A percentile compares a stretch with the other conserved stretches of the same genome.
Conservation (phyloP, 2,329 filamentous ascomycete species). For the Fusarium sp. region DNA sequence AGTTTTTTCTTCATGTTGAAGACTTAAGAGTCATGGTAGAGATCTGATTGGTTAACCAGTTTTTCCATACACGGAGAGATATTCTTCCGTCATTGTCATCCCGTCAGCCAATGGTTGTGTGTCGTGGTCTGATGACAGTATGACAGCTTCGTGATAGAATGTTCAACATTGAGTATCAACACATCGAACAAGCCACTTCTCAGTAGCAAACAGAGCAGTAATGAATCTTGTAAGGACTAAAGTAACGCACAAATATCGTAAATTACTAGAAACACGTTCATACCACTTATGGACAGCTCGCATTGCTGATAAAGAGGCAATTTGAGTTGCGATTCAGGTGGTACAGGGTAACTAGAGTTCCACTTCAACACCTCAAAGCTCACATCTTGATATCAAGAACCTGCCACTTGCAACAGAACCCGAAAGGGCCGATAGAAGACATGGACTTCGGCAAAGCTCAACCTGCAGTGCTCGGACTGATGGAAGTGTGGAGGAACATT, state of each 20-base stretch:
- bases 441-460: accelerated
- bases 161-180: too few relatives aligned
- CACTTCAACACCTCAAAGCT: background rate
- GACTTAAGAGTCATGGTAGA: background rate
- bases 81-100: background rate
- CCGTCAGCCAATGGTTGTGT: accelerated
- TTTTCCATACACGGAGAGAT: accelerated
- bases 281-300: accelerated
- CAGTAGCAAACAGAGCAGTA: too few relatives aligned
- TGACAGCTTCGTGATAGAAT: too few relatives aligned
- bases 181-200: accelerated
- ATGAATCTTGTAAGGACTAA: too few relatives aligned
- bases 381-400: background rate
- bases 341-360: background rate
- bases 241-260: too few relatives aligned
- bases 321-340: accelerated
- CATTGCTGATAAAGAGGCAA: background rate
- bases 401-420: background rate
- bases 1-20: background rate
- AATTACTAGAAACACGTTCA: too few relatives aligned
- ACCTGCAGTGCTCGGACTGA: background rate
- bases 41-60: background rate
- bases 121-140: accelerated
- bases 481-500: background rate
- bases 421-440: background rate